Base-by-base conservation (phyloP, 495 filamentous ascomycete genomes). In the Penicillium ochrochloron region DNA sequence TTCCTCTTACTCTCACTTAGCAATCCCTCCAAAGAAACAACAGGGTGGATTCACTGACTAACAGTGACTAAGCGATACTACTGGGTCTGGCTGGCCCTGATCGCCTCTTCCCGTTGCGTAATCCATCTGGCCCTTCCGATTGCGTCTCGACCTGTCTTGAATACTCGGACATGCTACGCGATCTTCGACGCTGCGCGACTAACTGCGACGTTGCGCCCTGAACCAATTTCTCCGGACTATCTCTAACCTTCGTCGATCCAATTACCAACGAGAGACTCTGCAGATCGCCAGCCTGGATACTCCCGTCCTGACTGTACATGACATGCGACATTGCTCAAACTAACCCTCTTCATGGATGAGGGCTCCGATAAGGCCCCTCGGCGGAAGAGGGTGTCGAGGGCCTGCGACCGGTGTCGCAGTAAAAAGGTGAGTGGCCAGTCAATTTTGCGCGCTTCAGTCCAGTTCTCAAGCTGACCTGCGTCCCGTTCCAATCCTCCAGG, bases 391-490 rank as follows among this genome's bases (percentile, higher is more conserved):
- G 89, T 91, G 8, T 90, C 89, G 6, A 79, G 87, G 66, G 89
- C 89, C 56, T 91, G 89, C 75, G 88, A 91, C 68, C 86, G 88
- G 58, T 91, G 89, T 74, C 86, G 88, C 59, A 84, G 83, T 29
- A 86, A 85, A 61, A 85, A 89, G 70, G 78, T 78, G 39, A 66
- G 70, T 68, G 41, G 41, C 3, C 52, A 14, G 8, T 17, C 5
- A n/a, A 15, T 37, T 34, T 61, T 27, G 15, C 48, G 14, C 29
- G 14, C 54, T 1, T 3, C 15, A 9, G 19, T n/a, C 33, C 41
- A 10, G 46, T 29, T 23, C n/a, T 27, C 50, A 48, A 21, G 48
- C 61, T 63, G 50, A 64, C 57, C 56, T 19, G 25, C 21, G 7
- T 23, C n/a, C 27, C 3, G 54, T 37, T 9, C n/a, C 17, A 57